These are phyloP conservation scores for Neurospora discreta DNA, from an alignment of 495 filamentous ascomycete species.

Conservation along the genomic window DNA sequence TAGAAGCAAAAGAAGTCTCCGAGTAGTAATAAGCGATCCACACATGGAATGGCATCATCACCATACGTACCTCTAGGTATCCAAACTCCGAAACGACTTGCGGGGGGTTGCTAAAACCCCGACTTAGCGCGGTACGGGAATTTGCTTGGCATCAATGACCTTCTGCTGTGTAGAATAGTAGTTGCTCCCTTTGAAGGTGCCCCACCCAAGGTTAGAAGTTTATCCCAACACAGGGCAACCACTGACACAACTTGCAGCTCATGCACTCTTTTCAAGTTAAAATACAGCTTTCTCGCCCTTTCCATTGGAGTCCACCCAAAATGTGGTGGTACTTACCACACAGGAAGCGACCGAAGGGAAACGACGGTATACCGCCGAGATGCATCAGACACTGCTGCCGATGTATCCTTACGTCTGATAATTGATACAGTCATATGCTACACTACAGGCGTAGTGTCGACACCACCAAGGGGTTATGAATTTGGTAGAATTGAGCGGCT, in stretches of 20 bases:
- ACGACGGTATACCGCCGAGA: background rate
- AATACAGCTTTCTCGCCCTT: background rate
- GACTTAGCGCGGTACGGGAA: background rate
- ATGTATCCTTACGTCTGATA: background rate
- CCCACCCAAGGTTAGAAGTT: background rate
- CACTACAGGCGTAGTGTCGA: background rate
- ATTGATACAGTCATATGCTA: background rate
- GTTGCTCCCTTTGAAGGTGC: background rate
- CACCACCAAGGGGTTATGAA: background rate
- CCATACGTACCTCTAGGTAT: too few species aligned
- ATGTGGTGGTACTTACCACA: background rate
- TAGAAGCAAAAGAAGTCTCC: background rate
- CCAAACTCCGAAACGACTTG: background rate
- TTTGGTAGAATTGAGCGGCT: too few species aligned
- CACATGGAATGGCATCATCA: background rate
- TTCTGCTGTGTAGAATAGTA: too few species aligned
- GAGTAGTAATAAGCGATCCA: background rate
- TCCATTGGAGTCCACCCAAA: background rate
- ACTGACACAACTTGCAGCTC: background rate
- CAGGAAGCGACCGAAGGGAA: background rate
- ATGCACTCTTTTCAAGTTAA: background rate
- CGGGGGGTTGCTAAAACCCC: background rate
- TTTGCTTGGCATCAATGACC: background rate
- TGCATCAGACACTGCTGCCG: background rate
- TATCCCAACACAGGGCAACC: background rate